These are phyloP conservation scores for Vitis hybrid DNA, from an alignment of 177 flowering plant genomes.

Conservation along the genomic window DNA sequence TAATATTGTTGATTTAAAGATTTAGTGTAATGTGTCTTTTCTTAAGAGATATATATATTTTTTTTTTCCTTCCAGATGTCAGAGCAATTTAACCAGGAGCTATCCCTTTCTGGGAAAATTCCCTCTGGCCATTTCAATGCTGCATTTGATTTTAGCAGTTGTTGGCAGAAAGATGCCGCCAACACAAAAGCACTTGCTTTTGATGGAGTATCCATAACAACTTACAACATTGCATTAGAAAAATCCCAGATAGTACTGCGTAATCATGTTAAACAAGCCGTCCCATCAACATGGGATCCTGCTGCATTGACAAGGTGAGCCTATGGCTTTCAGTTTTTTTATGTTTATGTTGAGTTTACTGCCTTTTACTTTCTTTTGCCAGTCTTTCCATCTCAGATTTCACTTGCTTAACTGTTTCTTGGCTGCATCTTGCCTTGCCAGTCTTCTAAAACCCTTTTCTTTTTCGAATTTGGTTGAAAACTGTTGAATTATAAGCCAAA, in stretches of 20 bases:
- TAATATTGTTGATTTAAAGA: background rate
- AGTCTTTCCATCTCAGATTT: background rate
- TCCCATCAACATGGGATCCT: constrained; percentile 91
- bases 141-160: constrained; percentile 66
- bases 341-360: constrained; percentile 3
- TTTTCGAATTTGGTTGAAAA: no score
- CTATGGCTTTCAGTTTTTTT: background rate
- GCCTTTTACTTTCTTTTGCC: no score
- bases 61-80: constrained; percentile 55
- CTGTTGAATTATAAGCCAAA: no score
- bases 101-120: constrained; percentile 75
- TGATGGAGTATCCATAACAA: constrained; percentile 76
- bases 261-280: constrained; percentile 75
- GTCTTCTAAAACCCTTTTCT: no score
- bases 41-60: background rate
- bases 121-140: constrained; percentile 79
- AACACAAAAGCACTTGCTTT: constrained; percentile 74
- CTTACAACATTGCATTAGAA: constrained; percentile 65
- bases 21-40: background rate
- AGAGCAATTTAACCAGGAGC: constrained; percentile 82
- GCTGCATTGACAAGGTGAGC: constrained; percentile 72
- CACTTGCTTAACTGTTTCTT: background rate
- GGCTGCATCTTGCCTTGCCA: no score
- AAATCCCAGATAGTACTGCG: constrained; percentile 61
- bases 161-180: constrained; percentile 92